Conservation (phyloP, 106 monocot species). For the Acorus gramineus region DNA sequence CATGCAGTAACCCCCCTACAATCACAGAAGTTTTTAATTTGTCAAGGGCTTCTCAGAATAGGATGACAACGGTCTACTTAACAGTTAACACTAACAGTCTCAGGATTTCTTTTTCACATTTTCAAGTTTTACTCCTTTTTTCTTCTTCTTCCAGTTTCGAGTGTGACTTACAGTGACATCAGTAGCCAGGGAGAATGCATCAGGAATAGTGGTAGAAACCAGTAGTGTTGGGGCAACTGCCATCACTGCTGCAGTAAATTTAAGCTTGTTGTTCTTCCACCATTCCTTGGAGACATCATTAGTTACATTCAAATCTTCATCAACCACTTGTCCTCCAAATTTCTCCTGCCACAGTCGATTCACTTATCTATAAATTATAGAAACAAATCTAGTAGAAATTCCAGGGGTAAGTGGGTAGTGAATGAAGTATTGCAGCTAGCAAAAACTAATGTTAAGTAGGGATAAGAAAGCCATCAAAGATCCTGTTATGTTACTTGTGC, state of each 20-base stretch:
- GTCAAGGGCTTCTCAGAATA: background rate
- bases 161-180: constrained; percentile 35
- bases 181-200: constrained; percentile 46
- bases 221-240: constrained; percentile 31
- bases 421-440: no score
- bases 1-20: constrained; percentile 63
- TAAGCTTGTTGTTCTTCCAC: constrained; percentile 21
- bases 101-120: no score
- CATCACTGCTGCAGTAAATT: constrained; percentile 13
- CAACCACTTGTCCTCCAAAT: no score
- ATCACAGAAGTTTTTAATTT: background rate
- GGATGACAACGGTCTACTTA: background rate
- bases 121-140: no score
- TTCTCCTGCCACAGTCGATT: no score
- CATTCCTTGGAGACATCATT: background rate
- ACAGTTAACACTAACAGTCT: no score
- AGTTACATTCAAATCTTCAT: no score
- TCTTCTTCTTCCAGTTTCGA: background rate
- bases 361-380: no score
- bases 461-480: no score
- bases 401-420: background rate
- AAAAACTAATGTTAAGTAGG: no score
- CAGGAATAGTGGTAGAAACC: constrained; percentile 26
- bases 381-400: no score
- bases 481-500: constrained; percentile 2